Percentiles rank a stretch among this genome's conserved stretches.
Conservation (phyloP, 1,284 basidiomycete species). For the Naganishia cerealis region DNA sequence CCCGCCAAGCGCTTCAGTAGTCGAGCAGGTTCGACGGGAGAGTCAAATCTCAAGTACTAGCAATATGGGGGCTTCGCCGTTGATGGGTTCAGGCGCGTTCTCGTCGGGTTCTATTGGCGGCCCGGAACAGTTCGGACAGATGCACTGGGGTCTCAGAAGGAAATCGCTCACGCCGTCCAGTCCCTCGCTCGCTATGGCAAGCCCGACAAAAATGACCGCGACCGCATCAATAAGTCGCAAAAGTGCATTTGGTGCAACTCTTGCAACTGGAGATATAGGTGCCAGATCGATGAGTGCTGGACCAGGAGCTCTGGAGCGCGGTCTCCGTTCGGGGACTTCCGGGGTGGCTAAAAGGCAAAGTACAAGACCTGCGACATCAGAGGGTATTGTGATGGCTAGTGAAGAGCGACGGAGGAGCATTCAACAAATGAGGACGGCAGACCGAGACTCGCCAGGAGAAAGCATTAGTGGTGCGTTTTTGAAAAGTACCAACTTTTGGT, state of each 20-base stretch:
- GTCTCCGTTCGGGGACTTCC: not conserved
- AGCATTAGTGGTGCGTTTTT: constrained; percentile 1
- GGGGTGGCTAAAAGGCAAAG: not conserved
- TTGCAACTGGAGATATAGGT: constrained; percentile 3
- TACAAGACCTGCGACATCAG: constrained; percentile 12
- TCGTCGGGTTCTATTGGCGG: not conserved
- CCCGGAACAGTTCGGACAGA: constrained; percentile 19
- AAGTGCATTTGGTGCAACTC: constrained; percentile 7
- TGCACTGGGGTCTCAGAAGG: constrained; percentile 18
- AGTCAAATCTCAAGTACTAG: constrained; percentile 2
- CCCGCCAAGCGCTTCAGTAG: constrained; percentile 38
- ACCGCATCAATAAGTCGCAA: constrained; percentile 27
- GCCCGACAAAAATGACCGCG: constrained; percentile 29
- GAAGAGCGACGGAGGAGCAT: constrained; percentile 9
- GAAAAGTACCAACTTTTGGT: no score
- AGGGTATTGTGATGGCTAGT: not conserved
- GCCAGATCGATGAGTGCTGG: constrained; percentile 9
- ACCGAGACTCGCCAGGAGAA: not conserved
- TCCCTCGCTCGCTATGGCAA: constrained; percentile 28
- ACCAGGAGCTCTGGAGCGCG: constrained; percentile 5
- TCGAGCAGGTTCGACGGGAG: constrained; percentile 30
- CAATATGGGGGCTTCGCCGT: not conserved
- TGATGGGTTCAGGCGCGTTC: constrained; percentile 1
- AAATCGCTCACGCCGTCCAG: constrained; percentile 29
- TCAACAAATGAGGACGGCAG: not conserved